Base-by-base conservation (phyloP, 306 rosid genomes). In the Pterocarpus macrocarpus region DNA sequence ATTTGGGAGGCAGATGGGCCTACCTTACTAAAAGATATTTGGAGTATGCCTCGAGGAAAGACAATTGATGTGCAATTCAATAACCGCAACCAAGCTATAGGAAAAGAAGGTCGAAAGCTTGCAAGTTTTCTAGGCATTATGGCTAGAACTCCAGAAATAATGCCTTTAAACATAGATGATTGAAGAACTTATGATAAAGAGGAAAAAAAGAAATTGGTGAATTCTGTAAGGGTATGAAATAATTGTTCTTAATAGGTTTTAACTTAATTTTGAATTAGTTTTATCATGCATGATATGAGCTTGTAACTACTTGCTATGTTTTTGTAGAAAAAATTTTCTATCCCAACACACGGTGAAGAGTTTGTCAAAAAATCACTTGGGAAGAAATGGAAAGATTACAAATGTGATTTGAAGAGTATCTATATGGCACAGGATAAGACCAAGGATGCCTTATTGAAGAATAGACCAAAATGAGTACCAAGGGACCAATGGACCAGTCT, bases 301-400 rank as follows among this genome's bases (percentile, higher is more conserved):
- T 69, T 66, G 71, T 66, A 53, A 66, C 7, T 41, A 34, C 52
- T 12, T 69, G 2, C 8, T 69, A 43, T 33, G 13, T 22, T 45
- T 22, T 45, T 47, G 16, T 28, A 69, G 59, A 49, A 69, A 4
- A 69, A 47, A 17, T 69, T 44, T 36, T 69, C 74, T 12, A 69
- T 69, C 39, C 58, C 41, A 5, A 1, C 4, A 47, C 35, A 5
- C 30, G 59, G 74, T 28, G 41, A 69, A 1, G 34, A 45, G 2
- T 69, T 69, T 69, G 59, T 69, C 10, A 67, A 67, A 10, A 43
- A 17, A 8, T 67, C 72, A n/a, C 52, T 67, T 9, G 58, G 58
- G 11, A 22, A 69, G 57, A 69, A 69, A 47, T 69, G 59, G 58
- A 69, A 69, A 49, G 74, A 69, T 69, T 69, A 69, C 10, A 47